Percentiles rank a stretch among this genome's conserved stretches.
Evolutionary conservation across 75 land plant species (phyloP).

Genomic region (Picea glauca): DNA sequence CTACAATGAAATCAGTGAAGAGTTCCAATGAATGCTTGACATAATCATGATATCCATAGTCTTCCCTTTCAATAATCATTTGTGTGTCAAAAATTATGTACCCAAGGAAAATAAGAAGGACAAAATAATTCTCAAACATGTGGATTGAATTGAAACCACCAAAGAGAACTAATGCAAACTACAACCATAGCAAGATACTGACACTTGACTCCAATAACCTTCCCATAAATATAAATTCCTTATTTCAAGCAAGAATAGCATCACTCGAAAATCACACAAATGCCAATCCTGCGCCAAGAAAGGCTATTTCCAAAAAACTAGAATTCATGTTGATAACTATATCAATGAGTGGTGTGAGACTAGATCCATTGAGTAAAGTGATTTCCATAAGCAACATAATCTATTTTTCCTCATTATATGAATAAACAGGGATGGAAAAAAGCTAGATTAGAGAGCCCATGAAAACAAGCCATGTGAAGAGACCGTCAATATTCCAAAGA

Average conservation of each 20-base stretch:
- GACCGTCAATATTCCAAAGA: too few species aligned
- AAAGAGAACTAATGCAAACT: slow-evolving; percentile 54
- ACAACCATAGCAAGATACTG: slow-evolving; percentile 60
- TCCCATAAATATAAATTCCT: slow-evolving; percentile 75
- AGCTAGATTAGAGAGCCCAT: too few species aligned
- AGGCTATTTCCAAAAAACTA: slow-evolving; percentile 63
- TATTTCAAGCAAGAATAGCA: slow-evolving; percentile 57
- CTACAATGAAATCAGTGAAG: slow-evolving; percentile 72
- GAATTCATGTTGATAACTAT: too few species aligned
- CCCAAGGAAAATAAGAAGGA: slow-evolving; percentile 73
- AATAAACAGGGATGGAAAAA: too few species aligned
- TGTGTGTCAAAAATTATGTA: slow-evolving; percentile 82
- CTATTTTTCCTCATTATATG: too few species aligned
- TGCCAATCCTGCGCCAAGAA: slow-evolving; percentile 64
- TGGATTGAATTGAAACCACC: slow-evolving; percentile 53
- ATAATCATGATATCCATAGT: slow-evolving; percentile 69
- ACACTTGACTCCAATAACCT: slow-evolving; percentile 63
- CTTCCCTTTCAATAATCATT: slow-evolving; percentile 80
- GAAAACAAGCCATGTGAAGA: too few species aligned
- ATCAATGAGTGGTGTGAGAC: too few species aligned
- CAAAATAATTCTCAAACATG: slow-evolving; percentile 78
- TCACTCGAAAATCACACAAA: slow-evolving; percentile 83
- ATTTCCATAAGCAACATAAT: too few species aligned
- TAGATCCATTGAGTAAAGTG: too few species aligned
- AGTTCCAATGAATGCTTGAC: slow-evolving; percentile 75